These are phyloP conservation scores for Penicillium olsonii DNA, from an alignment of 2,329 filamentous ascomycete species.

Conservation along the genomic window DNA sequence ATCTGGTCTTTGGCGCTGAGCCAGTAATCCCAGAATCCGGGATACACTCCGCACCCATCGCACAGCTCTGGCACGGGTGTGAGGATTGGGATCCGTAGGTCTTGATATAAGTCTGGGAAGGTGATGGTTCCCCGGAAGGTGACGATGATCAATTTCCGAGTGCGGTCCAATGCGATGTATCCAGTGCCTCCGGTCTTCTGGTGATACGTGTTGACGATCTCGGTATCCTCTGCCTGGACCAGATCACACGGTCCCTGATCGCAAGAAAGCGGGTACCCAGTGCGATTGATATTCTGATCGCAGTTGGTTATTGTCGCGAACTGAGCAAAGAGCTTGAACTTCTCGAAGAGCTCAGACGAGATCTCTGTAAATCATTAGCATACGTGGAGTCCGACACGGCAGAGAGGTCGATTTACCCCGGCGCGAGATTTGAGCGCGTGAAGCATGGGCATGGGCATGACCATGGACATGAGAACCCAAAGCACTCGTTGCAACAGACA, in stretches of 20 bases:
- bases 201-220: neutral
- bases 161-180: slow-evolving; percentile 3
- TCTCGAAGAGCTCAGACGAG: neutral
- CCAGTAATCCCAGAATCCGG: slow-evolving; percentile 4
- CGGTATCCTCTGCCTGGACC: neutral
- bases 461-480: too few species aligned
- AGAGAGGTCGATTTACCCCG: too few species aligned
- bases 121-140: neutral
- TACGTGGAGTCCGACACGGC: too few species aligned
- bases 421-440: too few species aligned
- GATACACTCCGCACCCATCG: neutral
- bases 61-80: neutral
- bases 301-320: neutral
- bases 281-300: slow-evolving; percentile 3
- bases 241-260: neutral
- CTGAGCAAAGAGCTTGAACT: slow-evolving; percentile 1
- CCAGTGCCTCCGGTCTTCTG: neutral
- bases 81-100: neutral
- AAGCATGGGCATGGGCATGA: too few species aligned
- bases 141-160: neutral
- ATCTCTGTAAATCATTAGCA: slow-evolving; percentile 3
- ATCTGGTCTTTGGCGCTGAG: neutral
- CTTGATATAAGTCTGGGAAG: neutral
- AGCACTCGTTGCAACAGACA: too few species aligned
- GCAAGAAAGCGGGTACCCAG: neutral